A percentile compares a stretch with the other conserved stretches of the same genome.
Conservation (phyloP, 2,329 filamentous ascomycete species). For the Colletotrichum liaoningense region DNA sequence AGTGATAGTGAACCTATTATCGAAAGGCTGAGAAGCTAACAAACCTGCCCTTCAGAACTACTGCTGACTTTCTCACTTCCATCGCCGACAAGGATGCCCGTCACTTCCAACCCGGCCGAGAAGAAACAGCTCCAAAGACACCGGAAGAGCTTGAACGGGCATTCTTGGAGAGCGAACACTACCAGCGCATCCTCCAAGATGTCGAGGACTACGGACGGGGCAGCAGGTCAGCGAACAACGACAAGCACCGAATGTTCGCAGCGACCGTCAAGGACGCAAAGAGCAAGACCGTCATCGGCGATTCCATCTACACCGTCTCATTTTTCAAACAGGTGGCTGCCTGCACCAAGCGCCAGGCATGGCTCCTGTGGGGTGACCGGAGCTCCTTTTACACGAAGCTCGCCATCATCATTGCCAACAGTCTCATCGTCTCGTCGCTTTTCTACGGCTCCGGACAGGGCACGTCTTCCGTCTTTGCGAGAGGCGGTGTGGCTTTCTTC, state of each 20-base stretch:
- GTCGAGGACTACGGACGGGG: constrained; percentile 54
- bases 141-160: constrained; percentile 70
- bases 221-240: constrained; percentile 51
- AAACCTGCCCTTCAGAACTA: constrained; percentile 57
- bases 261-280: constrained; percentile 56
- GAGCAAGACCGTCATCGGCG: constrained; percentile 74
- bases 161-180: constrained; percentile 68
- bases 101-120: constrained; percentile 68
- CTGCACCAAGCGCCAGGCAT: constrained; percentile 79
- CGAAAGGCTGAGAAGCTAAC: constrained; percentile 66
- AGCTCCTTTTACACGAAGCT: constrained; percentile 82
- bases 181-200: constrained; percentile 67
- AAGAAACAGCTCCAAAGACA: constrained; percentile 71
- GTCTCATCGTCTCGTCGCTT: constrained; percentile 80
- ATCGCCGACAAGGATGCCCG: constrained; percentile 76
- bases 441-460: constrained; percentile 74
- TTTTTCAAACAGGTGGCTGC: constrained; percentile 77
- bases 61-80: constrained; percentile 75
- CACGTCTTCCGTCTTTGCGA: constrained; percentile 25
- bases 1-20: constrained; percentile 38
- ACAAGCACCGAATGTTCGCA: constrained; percentile 32
- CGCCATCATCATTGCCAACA: constrained; percentile 81
- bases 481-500: constrained; percentile 25
- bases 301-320: constrained; percentile 81
- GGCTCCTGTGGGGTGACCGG: constrained; percentile 81